Percentiles rank a stretch among this genome's conserved stretches.
These are phyloP conservation scores for Gynandropsis gynandra DNA, from an alignment of 345 rosid genomes.

Conservation along the genomic window DNA sequence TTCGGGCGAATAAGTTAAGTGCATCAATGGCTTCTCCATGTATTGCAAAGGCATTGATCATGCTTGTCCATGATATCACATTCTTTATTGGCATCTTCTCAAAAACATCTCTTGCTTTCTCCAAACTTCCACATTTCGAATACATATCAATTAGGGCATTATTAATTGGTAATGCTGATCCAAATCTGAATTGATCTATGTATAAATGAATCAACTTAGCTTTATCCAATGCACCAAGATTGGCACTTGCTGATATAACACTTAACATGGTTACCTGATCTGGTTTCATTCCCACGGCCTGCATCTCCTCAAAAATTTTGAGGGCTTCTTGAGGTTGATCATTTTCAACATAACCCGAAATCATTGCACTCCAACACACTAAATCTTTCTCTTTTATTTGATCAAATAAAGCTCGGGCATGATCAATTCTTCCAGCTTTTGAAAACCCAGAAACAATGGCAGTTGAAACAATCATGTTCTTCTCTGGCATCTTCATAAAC, in stretches of 20 bases:
- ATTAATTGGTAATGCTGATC: conserved; percentile 29
- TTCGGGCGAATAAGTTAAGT: conserved; percentile 28
- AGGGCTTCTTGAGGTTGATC: conserved; percentile 53
- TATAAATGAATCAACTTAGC: conserved; percentile 43
- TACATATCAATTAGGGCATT: conserved; percentile 59
- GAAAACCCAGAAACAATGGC: conserved; percentile 51
- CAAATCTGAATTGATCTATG: conserved; percentile 29
- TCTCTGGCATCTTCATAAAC: conserved; percentile 25
- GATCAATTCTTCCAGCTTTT: conserved; percentile 35
- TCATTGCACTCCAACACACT: conserved; percentile 72
- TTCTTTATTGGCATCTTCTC: conserved; percentile 36
- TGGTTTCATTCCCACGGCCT: conserved; percentile 21
- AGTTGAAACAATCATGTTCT: conserved; percentile 36
- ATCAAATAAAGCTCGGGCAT: conserved; percentile 49
- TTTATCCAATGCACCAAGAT: conserved; percentile 35
- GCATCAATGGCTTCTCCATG: conserved; percentile 47
- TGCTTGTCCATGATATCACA: conserved; percentile 50
- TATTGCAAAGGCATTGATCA: conserved; percentile 51
- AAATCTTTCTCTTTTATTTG: conserved; percentile 40
- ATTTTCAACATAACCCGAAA: conserved; percentile 62
- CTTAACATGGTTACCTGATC: conserved; percentile 40
- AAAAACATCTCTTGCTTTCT: conserved; percentile 39
- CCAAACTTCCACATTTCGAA: conserved; percentile 55
- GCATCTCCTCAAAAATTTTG: conserved; percentile 30
- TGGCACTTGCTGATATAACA: conserved; percentile 44